phyloP scores from a whole-genome alignment of 129 eudicot genomes.

The Chrysanthemum lavandulifolium region DNA sequence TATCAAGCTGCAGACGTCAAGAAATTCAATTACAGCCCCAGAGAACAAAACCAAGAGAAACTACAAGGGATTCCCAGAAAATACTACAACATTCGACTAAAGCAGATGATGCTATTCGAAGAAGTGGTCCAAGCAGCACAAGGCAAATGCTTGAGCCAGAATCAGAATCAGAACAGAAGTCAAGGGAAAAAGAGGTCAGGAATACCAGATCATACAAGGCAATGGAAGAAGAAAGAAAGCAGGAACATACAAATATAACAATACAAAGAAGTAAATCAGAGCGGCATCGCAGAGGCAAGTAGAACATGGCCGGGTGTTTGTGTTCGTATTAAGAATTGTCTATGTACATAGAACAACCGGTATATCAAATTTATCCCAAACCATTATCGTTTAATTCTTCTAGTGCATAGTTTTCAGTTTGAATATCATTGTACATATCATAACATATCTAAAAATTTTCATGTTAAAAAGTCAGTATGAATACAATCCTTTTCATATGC shows the following conservation, averaged over 20 bases:
- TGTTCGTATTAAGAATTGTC: conserved; percentile 13
- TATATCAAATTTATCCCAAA: background rate
- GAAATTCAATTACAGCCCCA: conserved; percentile 8
- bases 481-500: too few species aligned
- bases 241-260: conserved; percentile 24
- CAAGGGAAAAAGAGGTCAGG: conserved; percentile 23
- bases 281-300: conserved; percentile 33
- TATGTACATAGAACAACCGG: conserved; percentile 1
- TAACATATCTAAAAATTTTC: background rate
- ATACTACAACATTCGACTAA: conserved; percentile 28
- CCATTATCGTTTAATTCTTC: background rate
- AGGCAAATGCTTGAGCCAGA: conserved; percentile 31
- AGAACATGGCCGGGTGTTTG: conserved; percentile 2
- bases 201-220: conserved; percentile 27
- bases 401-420: conserved; percentile 12
- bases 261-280: conserved; percentile 39
- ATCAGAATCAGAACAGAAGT: conserved; percentile 32
- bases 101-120: conserved; percentile 25
- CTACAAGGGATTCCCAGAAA: conserved; percentile 15
- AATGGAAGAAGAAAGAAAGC: conserved; percentile 35
- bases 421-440: conserved; percentile 1
- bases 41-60: conserved; percentile 15
- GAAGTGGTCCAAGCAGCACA: conserved; percentile 31
- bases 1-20: conserved; percentile 13
- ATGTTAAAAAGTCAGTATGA: background rate